A percentile compares a stretch with the other conserved stretches of the same genome.
Evolutionary conservation across 73 alveolate genomes (phyloP).

Genomic region (Loxodes magnus): DNA sequence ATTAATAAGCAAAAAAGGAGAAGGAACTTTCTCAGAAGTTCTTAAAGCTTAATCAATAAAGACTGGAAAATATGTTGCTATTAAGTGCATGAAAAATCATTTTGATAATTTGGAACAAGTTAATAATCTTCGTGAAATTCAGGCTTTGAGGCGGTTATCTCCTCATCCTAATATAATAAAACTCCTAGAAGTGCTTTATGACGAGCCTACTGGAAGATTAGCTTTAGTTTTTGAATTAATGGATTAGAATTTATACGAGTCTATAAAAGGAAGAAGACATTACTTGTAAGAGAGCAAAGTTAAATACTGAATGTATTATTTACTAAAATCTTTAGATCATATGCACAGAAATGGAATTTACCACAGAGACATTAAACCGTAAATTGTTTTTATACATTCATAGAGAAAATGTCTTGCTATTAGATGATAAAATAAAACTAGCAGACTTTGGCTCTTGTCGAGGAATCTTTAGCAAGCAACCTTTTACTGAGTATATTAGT

Average conservation of each 20-base stretch:
- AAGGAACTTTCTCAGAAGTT: constrained; percentile 96
- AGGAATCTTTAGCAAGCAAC: constrained; percentile 77
- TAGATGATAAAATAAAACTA: constrained; percentile 57
- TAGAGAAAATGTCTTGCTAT: constrained; percentile 39
- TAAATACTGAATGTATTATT: constrained; percentile 48
- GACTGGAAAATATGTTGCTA: constrained; percentile 80
- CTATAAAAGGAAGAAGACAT: constrained; percentile 50
- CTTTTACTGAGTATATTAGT: constrained; percentile 85
- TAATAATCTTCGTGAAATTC: constrained; percentile 83
- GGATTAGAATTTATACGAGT: constrained; percentile 88
- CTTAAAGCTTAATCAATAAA: constrained; percentile 79
- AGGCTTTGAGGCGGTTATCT: constrained; percentile 72
- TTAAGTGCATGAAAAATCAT: constrained; percentile 79
- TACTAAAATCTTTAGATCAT: constrained; percentile 55
- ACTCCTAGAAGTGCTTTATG: constrained; percentile 46
- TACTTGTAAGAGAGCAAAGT: constrained; percentile 56
- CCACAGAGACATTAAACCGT: constrained; percentile 77
- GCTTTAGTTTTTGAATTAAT: constrained; percentile 92
- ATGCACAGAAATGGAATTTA: constrained; percentile 69
- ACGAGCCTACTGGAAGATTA: constrained; percentile 88
- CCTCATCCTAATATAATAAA: constrained; percentile 92
- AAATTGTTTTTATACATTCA: constrained; percentile 1
- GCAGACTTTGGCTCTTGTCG: constrained; percentile 93
- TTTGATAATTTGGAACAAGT: constrained; percentile 76
- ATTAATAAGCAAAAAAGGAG: constrained; percentile 45